These are phyloP conservation scores for Diatrype stigma DNA, from an alignment of 2,329 filamentous ascomycete species.

Conservation along the genomic window DNA sequence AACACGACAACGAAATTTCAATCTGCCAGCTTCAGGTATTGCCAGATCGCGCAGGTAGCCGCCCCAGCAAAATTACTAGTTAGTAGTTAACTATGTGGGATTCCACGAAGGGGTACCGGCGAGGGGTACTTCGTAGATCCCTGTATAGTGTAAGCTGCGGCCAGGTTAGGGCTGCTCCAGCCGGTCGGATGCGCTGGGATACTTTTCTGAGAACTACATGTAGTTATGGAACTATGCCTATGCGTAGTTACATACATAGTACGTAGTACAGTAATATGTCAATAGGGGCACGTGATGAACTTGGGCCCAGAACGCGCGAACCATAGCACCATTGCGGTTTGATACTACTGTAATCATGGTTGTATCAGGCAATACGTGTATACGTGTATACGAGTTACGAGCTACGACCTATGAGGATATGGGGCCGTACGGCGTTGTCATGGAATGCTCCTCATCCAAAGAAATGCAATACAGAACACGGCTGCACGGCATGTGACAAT, in stretches of 20 bases:
- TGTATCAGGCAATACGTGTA: too few relatives aligned
- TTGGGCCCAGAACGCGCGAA: not conserved
- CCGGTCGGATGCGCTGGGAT: not conserved
- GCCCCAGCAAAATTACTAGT: not conserved
- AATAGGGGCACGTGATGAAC: not conserved
- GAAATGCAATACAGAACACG: too few relatives aligned
- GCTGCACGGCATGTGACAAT: too few relatives aligned
- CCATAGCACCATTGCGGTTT: too few relatives aligned
- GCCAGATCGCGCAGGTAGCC: not conserved
- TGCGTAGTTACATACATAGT: not conserved
- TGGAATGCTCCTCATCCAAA: not conserved
- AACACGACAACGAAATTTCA: not conserved
- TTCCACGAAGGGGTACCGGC: not conserved
- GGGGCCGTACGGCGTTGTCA: not conserved
- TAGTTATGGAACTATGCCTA: too few relatives aligned
- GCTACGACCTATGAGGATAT: not conserved
- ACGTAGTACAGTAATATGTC: not conserved
- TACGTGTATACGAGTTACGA: not conserved
- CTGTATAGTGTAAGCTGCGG: not conserved
- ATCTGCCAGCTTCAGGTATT: not conserved
- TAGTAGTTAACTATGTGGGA: not conserved
- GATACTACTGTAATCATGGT: too few relatives aligned
- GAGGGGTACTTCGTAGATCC: not conserved
- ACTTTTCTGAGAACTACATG: too few relatives aligned
- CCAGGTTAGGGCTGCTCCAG: not conserved